phyloP scores from a whole-genome alignment of 2,329 filamentous ascomycete genomes.

The Verticillium isaacii region DNA sequence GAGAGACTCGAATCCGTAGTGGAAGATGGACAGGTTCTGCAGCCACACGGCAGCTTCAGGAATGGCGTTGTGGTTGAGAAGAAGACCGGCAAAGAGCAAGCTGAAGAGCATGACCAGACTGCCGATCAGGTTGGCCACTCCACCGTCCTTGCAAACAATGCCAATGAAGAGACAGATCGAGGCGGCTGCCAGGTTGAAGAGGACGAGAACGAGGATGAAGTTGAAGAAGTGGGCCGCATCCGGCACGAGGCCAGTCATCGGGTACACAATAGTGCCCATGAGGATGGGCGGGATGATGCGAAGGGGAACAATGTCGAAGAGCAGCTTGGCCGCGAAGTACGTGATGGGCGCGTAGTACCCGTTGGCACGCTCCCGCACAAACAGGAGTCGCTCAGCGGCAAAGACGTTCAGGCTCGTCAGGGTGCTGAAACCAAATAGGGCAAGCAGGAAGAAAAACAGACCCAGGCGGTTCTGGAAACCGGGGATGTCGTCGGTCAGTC shows the following conservation, averaged over 20 bases:
- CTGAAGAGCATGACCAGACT: slow-evolving; percentile 98
- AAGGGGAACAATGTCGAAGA: slow-evolving; percentile 97
- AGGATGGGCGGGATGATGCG: slow-evolving; percentile 90
- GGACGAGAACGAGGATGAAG: slow-evolving; percentile 84
- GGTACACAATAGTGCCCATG: slow-evolving; percentile 93
- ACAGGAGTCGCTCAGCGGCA: slow-evolving; percentile 82
- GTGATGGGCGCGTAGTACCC: slow-evolving; percentile 93
- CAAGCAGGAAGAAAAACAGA: slow-evolving; percentile 95
- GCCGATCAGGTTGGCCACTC: slow-evolving; percentile 89
- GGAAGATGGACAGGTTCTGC: slow-evolving; percentile 93
- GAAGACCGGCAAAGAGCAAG: slow-evolving; percentile 85
- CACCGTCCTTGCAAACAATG: slow-evolving; percentile 85
- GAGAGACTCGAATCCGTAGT: slow-evolving; percentile 92
- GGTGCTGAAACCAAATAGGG: slow-evolving; percentile 94
- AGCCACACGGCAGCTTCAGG: slow-evolving; percentile 83
- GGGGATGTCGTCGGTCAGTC: slow-evolving; percentile 89
- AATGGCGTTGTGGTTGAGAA: slow-evolving; percentile 93
- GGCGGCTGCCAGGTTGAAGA: slow-evolving; percentile 94
- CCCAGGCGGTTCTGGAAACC: slow-evolving; percentile 97
- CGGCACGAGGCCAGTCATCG: slow-evolving; percentile 90
- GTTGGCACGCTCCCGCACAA: slow-evolving; percentile 90
- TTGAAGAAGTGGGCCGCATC: slow-evolving; percentile 80
- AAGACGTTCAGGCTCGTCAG: slow-evolving; percentile 92
- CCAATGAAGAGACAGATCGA: slow-evolving; percentile 95
- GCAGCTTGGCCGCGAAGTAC: slow-evolving; percentile 92